Base-by-base conservation (phyloP, 1,139 yeast genomes). In the Lodderomyces pseudojiufengensis region DNA sequence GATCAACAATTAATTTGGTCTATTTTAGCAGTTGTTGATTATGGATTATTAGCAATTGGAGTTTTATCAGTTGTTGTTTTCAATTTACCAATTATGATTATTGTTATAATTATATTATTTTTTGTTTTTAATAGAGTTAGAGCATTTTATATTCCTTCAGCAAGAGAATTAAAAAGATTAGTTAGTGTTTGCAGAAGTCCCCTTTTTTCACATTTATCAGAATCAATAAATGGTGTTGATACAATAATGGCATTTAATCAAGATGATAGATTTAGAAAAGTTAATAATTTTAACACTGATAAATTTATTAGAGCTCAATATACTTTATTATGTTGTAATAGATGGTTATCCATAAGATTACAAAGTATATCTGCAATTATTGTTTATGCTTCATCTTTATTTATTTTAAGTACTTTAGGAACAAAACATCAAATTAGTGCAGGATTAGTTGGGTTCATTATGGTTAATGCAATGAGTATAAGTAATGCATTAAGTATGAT, bases 271-370 rank as follows among this genome's bases (percentile, higher is more conserved):
- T 64, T 63, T 35, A 41, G 42, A 11, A 46, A 47, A 37, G 50
- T 51, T 21, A 50, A 54, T 31, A 49, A 46, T 26, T 32, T 28
- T 2, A 51, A 53, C 31, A 46, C 59, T 24, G 54, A 61, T 37
- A 45, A 43, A 7, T 54, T 49, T 37, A 43, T 51, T 10, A 49
- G 44, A 25, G 52, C 51, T n/a, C 51, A 50, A 23, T 52, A 52
- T 43, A 43, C 55, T 12, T 51, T 50, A 34, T 44, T 51, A 11
- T 46, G 49, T 7, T 48, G 57, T 35, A 60, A 57, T 35, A 55
- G 71, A 40, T 65, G 72, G 72, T 54, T 65, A 30, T 58, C 67
- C 2, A 56, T 63, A 57, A 54, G 71, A 42, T 55, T 65, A 36
- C 68, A 62, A 41, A 50, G 54, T 5, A 60, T 65, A 29, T 59